Conservation (phyloP, 139 green algal genomes). For the Monoraphidium neglectum region DNA sequence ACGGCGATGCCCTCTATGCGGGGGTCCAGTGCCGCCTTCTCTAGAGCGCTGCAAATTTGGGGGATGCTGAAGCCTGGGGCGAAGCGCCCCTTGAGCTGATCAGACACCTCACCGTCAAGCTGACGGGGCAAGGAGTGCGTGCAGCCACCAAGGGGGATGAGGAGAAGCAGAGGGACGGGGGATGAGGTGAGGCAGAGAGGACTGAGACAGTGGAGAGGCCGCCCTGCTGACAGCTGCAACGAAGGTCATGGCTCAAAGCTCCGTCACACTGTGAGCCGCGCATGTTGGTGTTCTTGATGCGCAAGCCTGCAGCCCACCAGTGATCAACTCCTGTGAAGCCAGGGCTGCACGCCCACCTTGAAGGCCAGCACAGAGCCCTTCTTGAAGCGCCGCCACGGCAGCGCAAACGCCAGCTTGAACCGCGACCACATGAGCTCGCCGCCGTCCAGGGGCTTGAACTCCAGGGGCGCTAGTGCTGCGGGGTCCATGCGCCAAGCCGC, state of each 20-base stretch:
- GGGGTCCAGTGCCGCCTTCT: conserved; percentile 90
- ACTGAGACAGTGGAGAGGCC: background rate
- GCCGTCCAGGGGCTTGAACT: conserved; percentile 13
- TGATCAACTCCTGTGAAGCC: too few relatives aligned
- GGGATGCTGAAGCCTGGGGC: conserved; percentile 54
- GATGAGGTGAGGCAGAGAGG: background rate
- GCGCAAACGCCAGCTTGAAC: conserved; percentile 63
- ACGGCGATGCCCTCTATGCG: conserved; percentile 79
- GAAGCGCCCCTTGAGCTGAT: conserved; percentile 40
- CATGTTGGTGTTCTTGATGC: too few relatives aligned
- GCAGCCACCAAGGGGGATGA: too few relatives aligned
- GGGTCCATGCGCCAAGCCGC: conserved; percentile 7
- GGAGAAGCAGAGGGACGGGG: background rate
- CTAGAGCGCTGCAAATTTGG: conserved; percentile 66
- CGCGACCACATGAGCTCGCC: conserved; percentile 41
- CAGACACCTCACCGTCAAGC: conserved; percentile 56
- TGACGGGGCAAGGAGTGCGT: conserved; percentile 30
- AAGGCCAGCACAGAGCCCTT: conserved; percentile 77
- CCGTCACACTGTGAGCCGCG: too few relatives aligned
- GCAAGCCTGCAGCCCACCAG: too few relatives aligned
- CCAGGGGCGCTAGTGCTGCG: conserved; percentile 4
- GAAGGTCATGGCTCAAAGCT: too few relatives aligned
- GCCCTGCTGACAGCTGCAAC: too few relatives aligned
- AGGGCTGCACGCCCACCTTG: conserved; percentile 61
- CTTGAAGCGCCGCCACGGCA: conserved; percentile 91